Percentiles rank a stretch among this genome's conserved stretches.
phyloP scores from a whole-genome alignment of 2,329 filamentous ascomycete species.

The Apiospora sp. region DNA sequence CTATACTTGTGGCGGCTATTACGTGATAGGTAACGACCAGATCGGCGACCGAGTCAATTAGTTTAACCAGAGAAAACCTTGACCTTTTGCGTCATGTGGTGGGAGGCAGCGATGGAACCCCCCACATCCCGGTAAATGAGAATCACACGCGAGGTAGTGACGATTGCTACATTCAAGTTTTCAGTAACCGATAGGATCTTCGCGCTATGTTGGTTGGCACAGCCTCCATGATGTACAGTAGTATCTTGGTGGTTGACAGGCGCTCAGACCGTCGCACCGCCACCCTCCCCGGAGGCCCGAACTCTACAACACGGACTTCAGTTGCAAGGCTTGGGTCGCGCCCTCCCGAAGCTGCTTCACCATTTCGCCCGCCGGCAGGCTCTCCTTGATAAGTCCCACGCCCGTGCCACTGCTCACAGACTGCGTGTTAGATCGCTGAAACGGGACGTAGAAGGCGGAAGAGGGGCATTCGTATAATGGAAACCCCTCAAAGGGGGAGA shows the following conservation, averaged over 20 bases:
- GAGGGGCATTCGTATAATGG: background rate
- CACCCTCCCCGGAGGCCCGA: background rate
- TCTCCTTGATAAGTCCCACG: slow-evolving; percentile 53
- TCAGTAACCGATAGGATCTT: background rate
- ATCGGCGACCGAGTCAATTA: background rate
- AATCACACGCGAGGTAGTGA: background rate
- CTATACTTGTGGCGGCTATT: background rate
- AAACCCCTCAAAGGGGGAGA: background rate
- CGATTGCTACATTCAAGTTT: background rate
- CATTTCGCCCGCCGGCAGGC: slow-evolving; percentile 51
- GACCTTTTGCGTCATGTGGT: background rate
- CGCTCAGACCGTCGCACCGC: background rate
- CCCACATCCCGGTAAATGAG: background rate
- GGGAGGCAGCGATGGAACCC: background rate
- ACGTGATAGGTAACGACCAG: background rate
- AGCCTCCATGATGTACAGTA: background rate
- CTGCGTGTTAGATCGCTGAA: background rate
- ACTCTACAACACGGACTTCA: background rate
- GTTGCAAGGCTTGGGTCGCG: background rate
- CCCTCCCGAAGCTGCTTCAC: slow-evolving; percentile 40
- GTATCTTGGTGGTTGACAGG: background rate
- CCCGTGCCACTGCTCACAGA: slow-evolving; percentile 46
- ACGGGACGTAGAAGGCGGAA: background rate
- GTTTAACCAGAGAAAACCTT: background rate
- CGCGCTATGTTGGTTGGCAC: background rate